These are phyloP conservation scores for Didymella segeticola DNA, from an alignment of 2,329 filamentous ascomycete genomes.

Conservation along the genomic window DNA sequence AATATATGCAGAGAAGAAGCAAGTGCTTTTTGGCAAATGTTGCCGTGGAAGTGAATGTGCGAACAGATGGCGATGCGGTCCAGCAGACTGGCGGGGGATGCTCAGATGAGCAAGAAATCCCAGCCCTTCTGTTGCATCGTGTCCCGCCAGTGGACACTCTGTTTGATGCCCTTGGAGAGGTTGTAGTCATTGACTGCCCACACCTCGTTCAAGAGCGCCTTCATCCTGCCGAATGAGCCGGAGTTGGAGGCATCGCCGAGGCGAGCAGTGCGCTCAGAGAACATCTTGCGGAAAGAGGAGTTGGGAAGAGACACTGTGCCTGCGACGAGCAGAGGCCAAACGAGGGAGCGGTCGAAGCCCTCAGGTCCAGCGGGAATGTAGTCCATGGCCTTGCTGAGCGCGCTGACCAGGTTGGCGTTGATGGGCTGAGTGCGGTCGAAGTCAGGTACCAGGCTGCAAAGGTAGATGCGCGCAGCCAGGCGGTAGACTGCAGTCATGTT, in stretches of 20 bases:
- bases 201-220: slow-evolving; percentile 78
- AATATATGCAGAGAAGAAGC: slow-evolving; percentile 48
- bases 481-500: slow-evolving; percentile 94
- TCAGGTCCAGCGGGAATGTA: slow-evolving; percentile 80
- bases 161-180: slow-evolving; percentile 56
- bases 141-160: slow-evolving; percentile 91
- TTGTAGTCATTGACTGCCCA: slow-evolving; percentile 78
- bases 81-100: slow-evolving; percentile 38
- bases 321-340: slow-evolving; percentile 91
- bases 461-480: slow-evolving; percentile 89
- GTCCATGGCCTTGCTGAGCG: slow-evolving; percentile 77
- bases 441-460: slow-evolving; percentile 93
- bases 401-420: slow-evolving; percentile 77
- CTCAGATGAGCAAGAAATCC: slow-evolving; percentile 88
- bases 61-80: slow-evolving; percentile 48
- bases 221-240: slow-evolving; percentile 86
- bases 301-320: slow-evolving; percentile 77
- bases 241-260: slow-evolving; percentile 79
- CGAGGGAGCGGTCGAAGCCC: slow-evolving; percentile 88
- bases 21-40: slow-evolving; percentile 34
- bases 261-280: slow-evolving; percentile 74
- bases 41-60: slow-evolving; percentile 16
- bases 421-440: slow-evolving; percentile 78
- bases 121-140: slow-evolving; percentile 89
- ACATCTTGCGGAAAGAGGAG: slow-evolving; percentile 78